A percentile compares a stretch with the other conserved stretches of the same genome.
phyloP scores from a whole-genome alignment of 352 stramenopile genomes.

The Pythium diclinum region DNA sequence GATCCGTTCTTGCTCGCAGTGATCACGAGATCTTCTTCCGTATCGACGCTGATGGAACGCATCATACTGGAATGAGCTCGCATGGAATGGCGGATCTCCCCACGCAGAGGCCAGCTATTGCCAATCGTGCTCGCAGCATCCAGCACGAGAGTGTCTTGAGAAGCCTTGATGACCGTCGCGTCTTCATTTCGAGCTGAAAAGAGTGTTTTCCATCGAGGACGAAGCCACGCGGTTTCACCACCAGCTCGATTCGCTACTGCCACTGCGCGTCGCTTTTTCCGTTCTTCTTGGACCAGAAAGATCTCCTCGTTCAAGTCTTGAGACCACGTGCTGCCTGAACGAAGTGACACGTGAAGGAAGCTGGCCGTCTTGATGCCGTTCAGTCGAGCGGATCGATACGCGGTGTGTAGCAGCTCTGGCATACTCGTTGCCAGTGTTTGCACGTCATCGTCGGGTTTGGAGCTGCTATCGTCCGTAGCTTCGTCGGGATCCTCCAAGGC shows the following conservation, averaged over 20 bases:
- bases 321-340: conserved; percentile 32
- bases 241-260: conserved; percentile 9
- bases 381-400: conserved; percentile 51
- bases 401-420: conserved; percentile 49
- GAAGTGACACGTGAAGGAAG: conserved; percentile 53
- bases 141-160: not conserved
- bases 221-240: conserved; percentile 33
- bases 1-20: conserved; percentile 75
- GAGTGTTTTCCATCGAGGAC: conserved; percentile 23
- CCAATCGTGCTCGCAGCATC: conserved; percentile 12
- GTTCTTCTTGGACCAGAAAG: conserved; percentile 48
- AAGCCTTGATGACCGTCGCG: not conserved
- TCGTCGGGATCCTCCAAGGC: conserved; percentile 1
- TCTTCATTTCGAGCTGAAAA: conserved; percentile 16
- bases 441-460: conserved; percentile 1
- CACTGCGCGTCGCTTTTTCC: conserved; percentile 31
- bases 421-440: conserved; percentile 19
- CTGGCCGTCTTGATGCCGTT: conserved; percentile 58
- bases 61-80: conserved; percentile 66
- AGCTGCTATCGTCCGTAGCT: not conserved
- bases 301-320: conserved; percentile 59
- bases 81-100: conserved; percentile 52
- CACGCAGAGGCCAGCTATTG: conserved; percentile 29
- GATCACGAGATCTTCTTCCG: conserved; percentile 57
- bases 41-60: conserved; percentile 49